Conservation (phyloP, 257 asterid genomes). For the Solanum dulcamara region DNA sequence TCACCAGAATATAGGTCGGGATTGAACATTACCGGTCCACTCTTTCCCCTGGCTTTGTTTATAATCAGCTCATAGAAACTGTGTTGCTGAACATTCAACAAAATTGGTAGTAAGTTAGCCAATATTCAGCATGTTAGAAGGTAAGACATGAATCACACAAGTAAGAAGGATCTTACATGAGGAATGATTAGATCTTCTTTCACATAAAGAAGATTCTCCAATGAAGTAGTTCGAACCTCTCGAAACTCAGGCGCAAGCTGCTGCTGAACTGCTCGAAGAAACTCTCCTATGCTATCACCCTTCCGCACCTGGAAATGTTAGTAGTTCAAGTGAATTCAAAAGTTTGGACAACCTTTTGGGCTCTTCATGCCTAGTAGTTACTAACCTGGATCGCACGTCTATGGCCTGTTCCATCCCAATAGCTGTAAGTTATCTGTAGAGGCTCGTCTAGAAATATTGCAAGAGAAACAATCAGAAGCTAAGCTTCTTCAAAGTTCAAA, state of each 20-base stretch:
- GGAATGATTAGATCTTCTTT: conserved; percentile 99
- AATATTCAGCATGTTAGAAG: not conserved
- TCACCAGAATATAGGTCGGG: conserved; percentile 9
- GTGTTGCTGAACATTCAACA: conserved; percentile 54
- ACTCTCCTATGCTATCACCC: conserved; percentile 91
- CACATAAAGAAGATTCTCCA: conserved; percentile 92
- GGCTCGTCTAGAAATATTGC: conserved; percentile 58
- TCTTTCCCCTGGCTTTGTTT: conserved; percentile 97
- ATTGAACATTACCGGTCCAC: conserved; percentile 87
- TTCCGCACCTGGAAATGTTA: conserved; percentile 58
- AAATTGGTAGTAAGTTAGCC: not conserved
- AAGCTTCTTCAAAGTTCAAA: conserved; percentile 1
- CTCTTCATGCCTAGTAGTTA: not conserved
- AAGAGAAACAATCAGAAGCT: conserved; percentile 12
- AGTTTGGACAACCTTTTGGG: not conserved
- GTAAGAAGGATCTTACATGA: conserved; percentile 48
- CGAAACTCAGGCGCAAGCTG: conserved; percentile 98
- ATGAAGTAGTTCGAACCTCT: conserved; percentile 91
- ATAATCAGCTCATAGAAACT: conserved; percentile 93
- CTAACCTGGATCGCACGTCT: conserved; percentile 74
- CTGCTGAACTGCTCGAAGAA: conserved; percentile 94
- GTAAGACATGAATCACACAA: not conserved
- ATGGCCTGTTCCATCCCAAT: conserved; percentile 99
- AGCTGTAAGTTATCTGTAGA: conserved; percentile 91
- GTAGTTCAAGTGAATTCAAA: not conserved